A percentile compares a stretch with the other conserved stretches of the same genome.
phyloP scores from a whole-genome alignment of 148 eudicot genomes.

The Camellia japonica region DNA sequence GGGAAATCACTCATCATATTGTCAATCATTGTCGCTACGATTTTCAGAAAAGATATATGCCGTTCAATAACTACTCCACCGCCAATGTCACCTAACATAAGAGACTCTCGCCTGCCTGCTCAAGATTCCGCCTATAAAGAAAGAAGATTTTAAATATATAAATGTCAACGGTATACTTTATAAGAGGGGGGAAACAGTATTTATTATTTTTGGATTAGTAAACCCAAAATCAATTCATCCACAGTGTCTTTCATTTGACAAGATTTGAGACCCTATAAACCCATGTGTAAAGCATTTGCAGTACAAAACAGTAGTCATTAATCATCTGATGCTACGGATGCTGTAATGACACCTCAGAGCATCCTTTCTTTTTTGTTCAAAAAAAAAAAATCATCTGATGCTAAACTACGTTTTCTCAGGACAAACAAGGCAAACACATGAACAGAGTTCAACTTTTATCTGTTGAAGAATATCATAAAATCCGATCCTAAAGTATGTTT shows the following conservation, averaged over 20 bases:
- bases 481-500: neutral
- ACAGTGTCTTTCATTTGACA: neutral
- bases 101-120: slow-evolving; percentile 82
- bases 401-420: neutral
- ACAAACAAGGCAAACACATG: neutral
- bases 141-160: neutral
- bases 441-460: neutral
- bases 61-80: slow-evolving; percentile 65
- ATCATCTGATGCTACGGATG: neutral
- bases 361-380: too few relatives aligned
- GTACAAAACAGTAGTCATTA: neutral
- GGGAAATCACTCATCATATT: too few relatives aligned
- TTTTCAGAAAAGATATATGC: too few relatives aligned
- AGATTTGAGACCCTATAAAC: neutral
- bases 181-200: too few relatives aligned
- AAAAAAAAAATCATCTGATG: neutral
- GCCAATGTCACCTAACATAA: slow-evolving; percentile 77
- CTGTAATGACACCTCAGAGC: too few relatives aligned
- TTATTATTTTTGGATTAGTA: neutral
- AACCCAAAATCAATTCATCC: neutral
- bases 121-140: slow-evolving; percentile 69
- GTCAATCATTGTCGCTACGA: too few relatives aligned
- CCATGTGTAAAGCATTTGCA: slow-evolving; percentile 1
- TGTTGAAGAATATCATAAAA: neutral
- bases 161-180: neutral